Evolutionary conservation across 2,329 filamentous ascomycete species (phyloP), one percentile per base, ranked within the genome.

Genomic region (Phialocephala subalpina): DNA sequence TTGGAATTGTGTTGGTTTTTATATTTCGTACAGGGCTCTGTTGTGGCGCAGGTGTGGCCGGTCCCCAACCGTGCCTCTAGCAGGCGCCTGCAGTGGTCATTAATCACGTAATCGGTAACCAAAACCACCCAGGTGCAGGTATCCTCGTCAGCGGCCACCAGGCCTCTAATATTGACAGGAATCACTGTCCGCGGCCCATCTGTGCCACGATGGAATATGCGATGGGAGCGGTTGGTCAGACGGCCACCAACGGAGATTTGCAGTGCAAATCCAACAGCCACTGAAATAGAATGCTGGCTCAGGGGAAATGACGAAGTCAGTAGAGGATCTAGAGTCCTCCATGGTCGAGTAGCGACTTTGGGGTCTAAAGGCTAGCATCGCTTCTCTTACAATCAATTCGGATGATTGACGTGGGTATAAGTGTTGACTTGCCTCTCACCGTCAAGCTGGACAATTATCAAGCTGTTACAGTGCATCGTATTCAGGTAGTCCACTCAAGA

Each of bases 1-100:
- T 33, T n/a, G 52, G 22, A 56, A 56, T 35, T 35, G 25, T 56
- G 52, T 56, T 56, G 52, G 25, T 27, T 35, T 33, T 56, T 56
- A 56, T 56, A 56, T 56, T 42, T 42, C 38, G 38, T 42, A 42
- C 52, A 56, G 52, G 20, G 27, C 52, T 56, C 25, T 56, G 20
- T 42, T 42, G 52, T 56, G 25, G 52, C 52, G 52, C 52, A n/a
- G 52, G 52, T 56, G 52, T 27, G 25, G 25, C 52, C 47, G 20
- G 47, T 18, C 47, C 47, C 16, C 47, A 53, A 53, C 47, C 47
- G 47, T 53, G 47, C 47, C 47, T 53, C 52, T 42, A 42, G 38
- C 38, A 42, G 38, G 38, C 38, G 38, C 18, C 38, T 42, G 38
- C 38, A 42, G 38, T 42, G 38, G 38, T 42, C 38, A 42, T 42